Conservation (phyloP, 1,284 basidiomycete species). For the Leccinum pachyderme region DNA sequence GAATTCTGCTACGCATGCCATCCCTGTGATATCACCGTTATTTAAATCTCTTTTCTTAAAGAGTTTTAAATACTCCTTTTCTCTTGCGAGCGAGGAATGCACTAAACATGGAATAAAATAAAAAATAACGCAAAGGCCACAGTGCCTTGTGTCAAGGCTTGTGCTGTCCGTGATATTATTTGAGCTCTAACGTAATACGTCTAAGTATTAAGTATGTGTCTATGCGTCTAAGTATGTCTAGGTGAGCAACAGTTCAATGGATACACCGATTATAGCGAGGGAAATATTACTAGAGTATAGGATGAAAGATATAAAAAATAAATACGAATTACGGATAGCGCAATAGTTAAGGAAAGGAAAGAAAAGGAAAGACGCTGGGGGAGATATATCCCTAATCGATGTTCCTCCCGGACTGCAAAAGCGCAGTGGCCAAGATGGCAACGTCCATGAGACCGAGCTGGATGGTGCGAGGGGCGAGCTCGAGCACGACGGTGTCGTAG, state of each 20-base stretch:
- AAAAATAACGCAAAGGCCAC: not conserved
- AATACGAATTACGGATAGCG: not conserved
- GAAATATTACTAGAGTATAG: not conserved
- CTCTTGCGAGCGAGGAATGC: not conserved
- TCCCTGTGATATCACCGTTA: constrained; percentile 13
- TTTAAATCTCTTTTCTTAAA: constrained; percentile 11
- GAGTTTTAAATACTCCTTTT: too few relatives aligned
- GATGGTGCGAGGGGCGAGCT: constrained; percentile 45
- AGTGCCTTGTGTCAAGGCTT: too few relatives aligned
- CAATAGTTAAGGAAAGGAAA: not conserved
- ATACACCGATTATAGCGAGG: not conserved
- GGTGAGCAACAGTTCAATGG: not conserved
- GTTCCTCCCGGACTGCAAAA: constrained; percentile 49
- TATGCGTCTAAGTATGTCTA: not conserved
- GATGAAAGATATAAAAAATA: not conserved
- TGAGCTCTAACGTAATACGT: not conserved
- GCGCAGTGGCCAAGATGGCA: constrained; percentile 42
- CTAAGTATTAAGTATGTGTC: not conserved
- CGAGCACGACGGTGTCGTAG: constrained; percentile 39
- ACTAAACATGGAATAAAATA: not conserved
- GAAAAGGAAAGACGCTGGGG: not conserved
- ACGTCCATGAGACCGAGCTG: constrained; percentile 45
- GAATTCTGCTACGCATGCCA: not conserved
- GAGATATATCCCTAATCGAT: constrained; percentile 40
- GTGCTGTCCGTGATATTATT: not conserved